phyloP scores from a whole-genome alignment of 345 rosid genomes.

The Aethionema arabicum region DNA sequence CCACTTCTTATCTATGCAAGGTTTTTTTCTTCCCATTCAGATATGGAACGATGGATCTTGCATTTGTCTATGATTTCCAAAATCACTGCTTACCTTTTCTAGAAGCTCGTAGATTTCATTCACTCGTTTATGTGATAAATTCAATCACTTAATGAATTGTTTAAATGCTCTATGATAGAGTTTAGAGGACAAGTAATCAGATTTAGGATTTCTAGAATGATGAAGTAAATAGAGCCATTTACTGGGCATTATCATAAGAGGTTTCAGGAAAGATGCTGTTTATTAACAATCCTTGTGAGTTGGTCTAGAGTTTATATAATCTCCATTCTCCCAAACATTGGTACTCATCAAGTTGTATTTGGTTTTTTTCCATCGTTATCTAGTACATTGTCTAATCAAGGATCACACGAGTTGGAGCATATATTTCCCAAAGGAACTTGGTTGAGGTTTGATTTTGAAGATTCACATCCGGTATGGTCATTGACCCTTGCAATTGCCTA shows the following conservation, averaged over 20 bases:
- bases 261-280: slow-evolving; percentile 2
- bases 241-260: neutral
- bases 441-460: slow-evolving; percentile 77
- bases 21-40: slow-evolving; percentile 42
- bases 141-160: slow-evolving; percentile 12
- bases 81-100: slow-evolving; percentile 9
- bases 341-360: slow-evolving; percentile 17
- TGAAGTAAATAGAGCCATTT: slow-evolving; percentile 17
- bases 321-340: neutral
- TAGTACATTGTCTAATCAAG: slow-evolving; percentile 55
- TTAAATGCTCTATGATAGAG: neutral
- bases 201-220: slow-evolving; percentile 15
- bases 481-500: neutral
- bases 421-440: slow-evolving; percentile 73
- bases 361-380: slow-evolving; percentile 25
- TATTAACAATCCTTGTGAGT: slow-evolving; percentile 17
- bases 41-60: slow-evolving; percentile 5
- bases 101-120: slow-evolving; percentile 3
- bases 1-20: slow-evolving; percentile 69
- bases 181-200: slow-evolving; percentile 8
- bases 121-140: slow-evolving; percentile 9
- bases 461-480: slow-evolving; percentile 72
- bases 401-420: slow-evolving; percentile 46
- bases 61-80: neutral
- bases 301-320: neutral